These are phyloP conservation scores for Penicillium lagena DNA, from an alignment of 495 filamentous ascomycete genomes.

Conservation along the genomic window DNA sequence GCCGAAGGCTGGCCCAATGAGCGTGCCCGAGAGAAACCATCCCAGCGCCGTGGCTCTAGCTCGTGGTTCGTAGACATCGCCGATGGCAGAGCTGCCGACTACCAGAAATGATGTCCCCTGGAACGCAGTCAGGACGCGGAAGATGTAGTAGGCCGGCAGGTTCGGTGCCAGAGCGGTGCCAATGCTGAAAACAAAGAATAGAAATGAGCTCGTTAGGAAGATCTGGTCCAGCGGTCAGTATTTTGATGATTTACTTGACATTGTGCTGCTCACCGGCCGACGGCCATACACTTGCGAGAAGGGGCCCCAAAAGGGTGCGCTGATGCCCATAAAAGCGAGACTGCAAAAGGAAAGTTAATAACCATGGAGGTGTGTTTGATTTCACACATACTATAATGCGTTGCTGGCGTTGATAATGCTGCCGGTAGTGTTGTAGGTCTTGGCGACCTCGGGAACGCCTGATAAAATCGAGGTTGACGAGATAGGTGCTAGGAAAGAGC, in stretches of 20 bases:
- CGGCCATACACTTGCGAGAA: slow-evolving; percentile 62
- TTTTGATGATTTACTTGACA: neutral
- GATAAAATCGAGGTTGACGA: slow-evolving; percentile 64
- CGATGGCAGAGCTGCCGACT: slow-evolving; percentile 58
- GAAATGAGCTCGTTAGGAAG: slow-evolving; percentile 45
- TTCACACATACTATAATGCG: slow-evolving; percentile 43
- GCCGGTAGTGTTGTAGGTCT: slow-evolving; percentile 53
- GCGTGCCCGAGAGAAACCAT: slow-evolving; percentile 63
- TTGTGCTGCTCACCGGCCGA: slow-evolving; percentile 40
- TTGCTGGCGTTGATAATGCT: slow-evolving; percentile 64
- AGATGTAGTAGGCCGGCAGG: slow-evolving; percentile 60
- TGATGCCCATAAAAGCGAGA: slow-evolving; percentile 63
- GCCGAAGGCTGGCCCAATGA: slow-evolving; percentile 65
- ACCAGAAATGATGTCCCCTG: slow-evolving; percentile 66
- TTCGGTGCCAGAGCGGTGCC: slow-evolving; percentile 64
- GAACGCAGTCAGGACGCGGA: slow-evolving; percentile 63
- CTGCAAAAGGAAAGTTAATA: no score
- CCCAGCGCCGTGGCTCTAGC: slow-evolving; percentile 63
- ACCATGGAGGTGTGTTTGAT: no score
- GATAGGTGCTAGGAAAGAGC: slow-evolving; percentile 62
- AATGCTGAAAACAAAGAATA: slow-evolving; percentile 59
- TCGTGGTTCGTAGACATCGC: slow-evolving; percentile 57
- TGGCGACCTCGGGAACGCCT: slow-evolving; percentile 61
- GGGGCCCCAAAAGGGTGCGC: slow-evolving; percentile 61
- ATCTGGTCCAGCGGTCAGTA: slow-evolving; percentile 32